Base-by-base conservation (phyloP, 1,284 basidiomycete species). In the Tremellales sp. region DNA sequence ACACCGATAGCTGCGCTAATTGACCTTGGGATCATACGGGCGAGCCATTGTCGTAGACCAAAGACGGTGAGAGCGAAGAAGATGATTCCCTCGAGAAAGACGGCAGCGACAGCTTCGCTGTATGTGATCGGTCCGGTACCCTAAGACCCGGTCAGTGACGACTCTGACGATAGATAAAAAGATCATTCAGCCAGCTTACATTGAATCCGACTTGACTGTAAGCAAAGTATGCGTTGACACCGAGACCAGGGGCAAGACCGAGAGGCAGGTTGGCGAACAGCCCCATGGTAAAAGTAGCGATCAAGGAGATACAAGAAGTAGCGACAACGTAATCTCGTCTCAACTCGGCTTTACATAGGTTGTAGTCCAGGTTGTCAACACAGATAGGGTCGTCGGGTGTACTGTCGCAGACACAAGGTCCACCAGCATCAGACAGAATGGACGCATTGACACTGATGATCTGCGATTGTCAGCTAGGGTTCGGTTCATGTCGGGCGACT, bases 41-140 rank as follows among this genome's bases (percentile, higher is more conserved):
- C 87, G 22, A 93, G 80, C 89, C 88, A 92, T 76, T 92, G 89
- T 52, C 89, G 87, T 43, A 93, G 79, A 62, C 89, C 89, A 43
- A 92, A 76, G 27, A 93, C 65, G 1, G 89, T 90, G 17, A 93
- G 78, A 61, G 85, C 62, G 58, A 92, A 81, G 78, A 93, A 93
- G 41, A 93, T 76, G 84, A 88, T 87, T 35, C 89, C 87, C 77
- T 89, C 87, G 54, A 90, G 77, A 73, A 89, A 93, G 45, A 92
- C 86, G 25, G 89, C 89, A 13, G 85, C 83, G n/a, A 92, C 79
- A 0, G 89, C 89, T 72, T 91, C 84, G 19, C 80, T 77, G 69
- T 89, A 93, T 3, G 82, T 79, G 59, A 90, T 84, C 43, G 81
- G 79, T 19, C 89, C 89, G 21, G 79, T 68, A 11, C 66, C 67